Conservation (phyloP, 192 early-diverging fungal genomes). For the Rhizoclosmatium globosum region DNA sequence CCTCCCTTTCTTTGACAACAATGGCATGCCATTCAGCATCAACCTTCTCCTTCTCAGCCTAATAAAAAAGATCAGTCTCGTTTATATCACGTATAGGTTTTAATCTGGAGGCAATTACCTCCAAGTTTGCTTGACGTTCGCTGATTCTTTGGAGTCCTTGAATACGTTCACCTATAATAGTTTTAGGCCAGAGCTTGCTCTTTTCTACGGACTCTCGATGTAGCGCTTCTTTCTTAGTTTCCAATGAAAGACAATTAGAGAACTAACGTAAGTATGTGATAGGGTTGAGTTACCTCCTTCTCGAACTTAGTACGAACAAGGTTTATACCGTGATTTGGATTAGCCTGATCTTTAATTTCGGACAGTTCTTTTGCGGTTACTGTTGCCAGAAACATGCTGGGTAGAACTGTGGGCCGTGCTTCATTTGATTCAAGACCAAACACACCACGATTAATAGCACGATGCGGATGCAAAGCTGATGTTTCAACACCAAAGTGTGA, state of each 20-base stretch:
- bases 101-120: conserved; percentile 2
- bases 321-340: background rate
- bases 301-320: no score
- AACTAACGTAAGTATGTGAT: no score
- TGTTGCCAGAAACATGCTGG: conserved; percentile 3
- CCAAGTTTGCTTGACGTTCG: background rate
- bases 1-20: conserved; percentile 14
- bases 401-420: background rate
- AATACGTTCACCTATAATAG: conserved; percentile 20
- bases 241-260: background rate
- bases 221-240: conserved; percentile 6
- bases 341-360: background rate
- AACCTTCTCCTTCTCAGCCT: conserved; percentile 19
- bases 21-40: conserved; percentile 24
- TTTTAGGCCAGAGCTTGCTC: conserved; percentile 20
- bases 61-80: background rate
- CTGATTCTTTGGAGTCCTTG: background rate
- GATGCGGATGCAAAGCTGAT: conserved; percentile 1
- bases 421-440: background rate
- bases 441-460: background rate
- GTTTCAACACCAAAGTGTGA: conserved; percentile 12
- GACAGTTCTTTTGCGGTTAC: conserved; percentile 3
- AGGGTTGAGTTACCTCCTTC: no score
- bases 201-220: conserved; percentile 20
- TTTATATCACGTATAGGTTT: background rate